Base-by-base conservation (phyloP, 192 early-diverging fungal species). In the Coemansia sp. region DNA sequence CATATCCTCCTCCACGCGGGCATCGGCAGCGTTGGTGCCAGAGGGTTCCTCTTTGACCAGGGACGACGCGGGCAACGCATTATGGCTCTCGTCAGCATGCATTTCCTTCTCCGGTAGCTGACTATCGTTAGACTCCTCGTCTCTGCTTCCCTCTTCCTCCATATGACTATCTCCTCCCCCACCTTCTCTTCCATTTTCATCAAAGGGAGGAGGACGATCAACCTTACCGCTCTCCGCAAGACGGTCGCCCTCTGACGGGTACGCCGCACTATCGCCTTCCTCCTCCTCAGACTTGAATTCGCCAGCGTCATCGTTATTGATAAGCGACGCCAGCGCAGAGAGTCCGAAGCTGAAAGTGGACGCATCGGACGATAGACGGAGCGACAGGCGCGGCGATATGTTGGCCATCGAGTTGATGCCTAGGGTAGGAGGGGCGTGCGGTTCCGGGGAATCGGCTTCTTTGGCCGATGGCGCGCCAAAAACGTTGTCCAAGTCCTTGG, bases 351-450 rank as follows among this genome's bases (percentile, higher is more conserved):
- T 69, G 57, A 79, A 79, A 15, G 56, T 64, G 3, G 77, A 52
- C 0, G 69, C 77, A 17, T 80, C 72, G 0, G 66, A 62, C 43
- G 77, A 80, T 14, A 80, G 22, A 8, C 77, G 43, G n/a, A 73
- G 55, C 14, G 77, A 80, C 32, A 80, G 61, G 0, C 76, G 63
- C 2, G 71, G 69, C n/a, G 67, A 66, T 20, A 63, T 17, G 32
- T 70, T 57, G 9, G 55, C 15, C 55, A 36, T 57, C 10, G 65
- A 66, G 9, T 14, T 10, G 55, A 66, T 66, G 41, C 67, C 62
- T 10, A 70, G 54, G 45, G 50, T 45, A 13, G 41, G n/a, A n/a
- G n/a, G n/a, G n/a, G n/a, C n/a, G n/a, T n/a, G 34, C 32, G 17
- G 13, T 25, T 41, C 6, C 34, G 56, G 46, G 5, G 68, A 46